phyloP scores from a whole-genome alignment of 2,329 filamentous ascomycete genomes.

The Stagonosporopsis rhizophila region DNA sequence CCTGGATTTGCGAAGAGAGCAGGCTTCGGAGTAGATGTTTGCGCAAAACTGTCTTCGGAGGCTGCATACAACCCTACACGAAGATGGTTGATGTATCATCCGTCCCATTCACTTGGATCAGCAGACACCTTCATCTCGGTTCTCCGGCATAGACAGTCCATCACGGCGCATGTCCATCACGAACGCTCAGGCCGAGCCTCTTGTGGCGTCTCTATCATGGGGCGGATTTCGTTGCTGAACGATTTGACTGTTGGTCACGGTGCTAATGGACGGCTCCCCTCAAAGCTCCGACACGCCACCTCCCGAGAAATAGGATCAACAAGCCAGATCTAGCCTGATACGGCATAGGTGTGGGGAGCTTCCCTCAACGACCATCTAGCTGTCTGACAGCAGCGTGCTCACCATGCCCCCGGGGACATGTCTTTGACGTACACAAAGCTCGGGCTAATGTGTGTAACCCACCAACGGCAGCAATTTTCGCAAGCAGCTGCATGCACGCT shows the following conservation, averaged over 20 bases:
- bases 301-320: constrained; percentile 5
- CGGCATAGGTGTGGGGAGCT: constrained; percentile 28
- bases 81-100: not conserved
- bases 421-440: constrained; percentile 23
- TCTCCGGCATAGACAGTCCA: not conserved
- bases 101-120: not conserved
- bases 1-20: not conserved
- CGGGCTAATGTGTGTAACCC: constrained; percentile 21
- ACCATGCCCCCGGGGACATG: constrained; percentile 7
- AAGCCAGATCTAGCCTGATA: constrained; percentile 15
- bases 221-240: constrained; percentile 1
- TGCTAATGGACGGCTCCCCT: constrained; percentile 38
- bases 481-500: constrained; percentile 19
- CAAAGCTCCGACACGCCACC: constrained; percentile 31
- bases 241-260: constrained; percentile 26
- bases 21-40: not conserved
- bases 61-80: not conserved
- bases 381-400: constrained; percentile 20
- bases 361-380: constrained; percentile 23
- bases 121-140: not conserved
- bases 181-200: not conserved
- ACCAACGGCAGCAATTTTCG: constrained; percentile 15
- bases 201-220: not conserved
- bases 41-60: not conserved
- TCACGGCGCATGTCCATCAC: not conserved